Conservation (phyloP, 805 yeast species). For the Wickerhamiella galacta region DNA sequence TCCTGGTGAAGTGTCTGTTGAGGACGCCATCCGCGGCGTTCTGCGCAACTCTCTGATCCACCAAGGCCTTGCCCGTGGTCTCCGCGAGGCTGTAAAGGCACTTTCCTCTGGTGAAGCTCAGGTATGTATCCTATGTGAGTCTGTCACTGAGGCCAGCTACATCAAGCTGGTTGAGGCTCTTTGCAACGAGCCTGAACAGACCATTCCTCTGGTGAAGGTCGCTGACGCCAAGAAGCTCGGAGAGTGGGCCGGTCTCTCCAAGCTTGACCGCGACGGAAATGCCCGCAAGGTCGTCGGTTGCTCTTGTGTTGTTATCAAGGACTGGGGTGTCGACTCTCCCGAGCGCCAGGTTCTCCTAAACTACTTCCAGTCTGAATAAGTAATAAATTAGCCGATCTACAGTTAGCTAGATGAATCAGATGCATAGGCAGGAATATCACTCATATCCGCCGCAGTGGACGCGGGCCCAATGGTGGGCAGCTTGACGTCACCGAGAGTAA, state of each 20-base stretch:
- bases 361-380: conserved; percentile 81
- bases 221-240: conserved; percentile 99
- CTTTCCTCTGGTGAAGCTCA: conserved; percentile 95
- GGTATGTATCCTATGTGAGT: conserved; percentile 91
- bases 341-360: conserved; percentile 93
- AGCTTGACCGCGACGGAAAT: conserved; percentile 99
- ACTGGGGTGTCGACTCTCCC: conserved; percentile 99
- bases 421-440: background rate
- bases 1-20: conserved; percentile 82
- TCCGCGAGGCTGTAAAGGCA: conserved; percentile 99
- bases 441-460: background rate
- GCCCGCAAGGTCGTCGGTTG: conserved; percentile 99
- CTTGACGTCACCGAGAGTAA: conserved; percentile 10
- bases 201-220: conserved; percentile 96
- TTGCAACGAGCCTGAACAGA: conserved; percentile 92
- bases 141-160: conserved; percentile 96
- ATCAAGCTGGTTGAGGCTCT: conserved; percentile 97
- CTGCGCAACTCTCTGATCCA: conserved; percentile 94
- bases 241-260: conserved; percentile 99
- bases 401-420: background rate
- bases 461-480: background rate
- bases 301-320: conserved; percentile 97
- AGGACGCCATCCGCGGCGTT: conserved; percentile 96
- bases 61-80: conserved; percentile 99
- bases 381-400: background rate